Evolutionary conservation across 192 early-diverging fungal species (phyloP).

Genomic region (Chytriomyces confervae): DNA sequence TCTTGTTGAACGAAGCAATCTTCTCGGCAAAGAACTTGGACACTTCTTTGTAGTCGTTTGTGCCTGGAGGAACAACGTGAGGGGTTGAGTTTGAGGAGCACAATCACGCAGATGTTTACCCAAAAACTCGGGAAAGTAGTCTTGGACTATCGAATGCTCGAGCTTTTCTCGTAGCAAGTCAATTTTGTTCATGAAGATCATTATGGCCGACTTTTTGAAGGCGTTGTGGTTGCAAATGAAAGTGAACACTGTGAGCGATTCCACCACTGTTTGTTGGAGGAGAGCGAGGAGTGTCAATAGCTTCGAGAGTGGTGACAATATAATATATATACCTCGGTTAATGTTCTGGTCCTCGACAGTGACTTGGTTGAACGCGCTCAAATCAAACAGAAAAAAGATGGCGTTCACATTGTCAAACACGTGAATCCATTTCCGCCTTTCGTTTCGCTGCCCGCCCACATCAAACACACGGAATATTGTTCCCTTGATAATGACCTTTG

Average conservation of each 20-base stretch:
- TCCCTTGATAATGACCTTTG: slow-evolving; percentile 19
- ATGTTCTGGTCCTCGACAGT: slow-evolving; percentile 74
- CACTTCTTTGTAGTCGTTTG: slow-evolving; percentile 51
- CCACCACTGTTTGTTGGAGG: slow-evolving; percentile 67
- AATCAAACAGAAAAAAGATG: slow-evolving; percentile 91
- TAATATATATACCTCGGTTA: slow-evolving; percentile 2
- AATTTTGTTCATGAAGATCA: slow-evolving; percentile 94
- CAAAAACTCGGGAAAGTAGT: slow-evolving; percentile 88
- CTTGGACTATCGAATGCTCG: slow-evolving; percentile 72
- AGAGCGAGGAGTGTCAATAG: slow-evolving; percentile 8
- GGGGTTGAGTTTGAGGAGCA: not conserved
- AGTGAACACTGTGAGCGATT: slow-evolving; percentile 88
- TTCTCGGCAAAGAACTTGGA: slow-evolving; percentile 51
- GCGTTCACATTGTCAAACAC: slow-evolving; percentile 87
- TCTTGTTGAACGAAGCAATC: slow-evolving; percentile 53
- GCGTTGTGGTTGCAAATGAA: slow-evolving; percentile 91
- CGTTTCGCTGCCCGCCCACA: slow-evolving; percentile 86
- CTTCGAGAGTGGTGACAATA: too few relatives aligned
- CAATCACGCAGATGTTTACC: not conserved
- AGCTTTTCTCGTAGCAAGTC: slow-evolving; percentile 88
- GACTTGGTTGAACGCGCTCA: slow-evolving; percentile 94
- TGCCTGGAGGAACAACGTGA: slow-evolving; percentile 30
- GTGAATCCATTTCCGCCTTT: slow-evolving; percentile 89
- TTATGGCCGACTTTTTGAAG: slow-evolving; percentile 90
- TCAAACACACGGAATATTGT: slow-evolving; percentile 75